Conservation (phyloP, 768 basidiomycete genomes). For the Leccinum longicurvipes region DNA sequence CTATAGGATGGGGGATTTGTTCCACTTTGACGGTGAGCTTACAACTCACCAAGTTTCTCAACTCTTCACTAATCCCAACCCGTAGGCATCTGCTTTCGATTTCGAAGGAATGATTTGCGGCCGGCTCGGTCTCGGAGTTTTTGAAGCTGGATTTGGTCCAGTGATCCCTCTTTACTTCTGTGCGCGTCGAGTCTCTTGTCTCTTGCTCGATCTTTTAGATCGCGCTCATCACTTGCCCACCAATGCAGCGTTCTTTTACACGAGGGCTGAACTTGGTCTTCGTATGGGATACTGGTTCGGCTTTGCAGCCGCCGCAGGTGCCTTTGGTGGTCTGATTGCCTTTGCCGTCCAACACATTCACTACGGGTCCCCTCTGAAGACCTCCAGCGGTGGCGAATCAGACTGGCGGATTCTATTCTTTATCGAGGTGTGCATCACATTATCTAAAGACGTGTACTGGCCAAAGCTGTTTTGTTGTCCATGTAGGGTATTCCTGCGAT, state of each 20-base stretch:
- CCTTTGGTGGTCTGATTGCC: conserved; percentile 79
- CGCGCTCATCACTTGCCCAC: conserved; percentile 36
- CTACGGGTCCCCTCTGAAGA: conserved; percentile 23
- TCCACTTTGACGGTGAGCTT: conserved; percentile 64
- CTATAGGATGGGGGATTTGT: conserved; percentile 73
- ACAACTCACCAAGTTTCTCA: conserved; percentile 67
- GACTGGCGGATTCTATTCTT: conserved; percentile 54
- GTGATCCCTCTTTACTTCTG: conserved; percentile 78
- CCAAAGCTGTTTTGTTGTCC: not conserved
- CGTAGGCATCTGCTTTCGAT: conserved; percentile 58
- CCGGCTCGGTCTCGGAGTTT: conserved; percentile 66
- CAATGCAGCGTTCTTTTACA: conserved; percentile 70
- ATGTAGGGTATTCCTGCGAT: conserved; percentile 64
- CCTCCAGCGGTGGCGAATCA: conserved; percentile 25
- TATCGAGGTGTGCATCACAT: conserved; percentile 48
- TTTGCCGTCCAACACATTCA: conserved; percentile 76
- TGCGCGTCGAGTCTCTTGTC: conserved; percentile 42
- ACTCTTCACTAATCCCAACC: conserved; percentile 33
- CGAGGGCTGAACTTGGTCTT: conserved; percentile 67
- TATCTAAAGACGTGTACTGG: conserved; percentile 29
- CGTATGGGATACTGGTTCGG: conserved; percentile 83
- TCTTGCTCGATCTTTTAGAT: not conserved
- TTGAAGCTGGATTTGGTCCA: conserved; percentile 77
- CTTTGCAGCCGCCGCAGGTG: conserved; percentile 80
- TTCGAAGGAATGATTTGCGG: conserved; percentile 56